Percentiles rank a stretch among this genome's conserved stretches.
phyloP scores from a whole-genome alignment of 208 protist species.

The Leishmania martiniquensis region DNA sequence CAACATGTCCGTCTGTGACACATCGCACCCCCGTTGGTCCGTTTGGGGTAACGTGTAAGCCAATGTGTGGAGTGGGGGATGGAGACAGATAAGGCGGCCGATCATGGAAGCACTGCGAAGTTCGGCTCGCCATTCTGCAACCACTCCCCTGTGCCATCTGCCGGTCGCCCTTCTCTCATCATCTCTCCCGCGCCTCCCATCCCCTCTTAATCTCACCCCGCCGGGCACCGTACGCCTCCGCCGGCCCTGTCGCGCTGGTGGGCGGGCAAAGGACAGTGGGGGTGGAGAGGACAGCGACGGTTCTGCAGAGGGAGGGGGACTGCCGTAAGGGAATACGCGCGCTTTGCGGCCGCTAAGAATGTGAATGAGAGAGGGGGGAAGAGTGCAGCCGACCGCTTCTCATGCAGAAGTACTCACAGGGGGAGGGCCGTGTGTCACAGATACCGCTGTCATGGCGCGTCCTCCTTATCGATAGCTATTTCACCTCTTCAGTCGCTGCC shows the following conservation, averaged over 20 bases:
- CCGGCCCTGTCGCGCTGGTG: not conserved
- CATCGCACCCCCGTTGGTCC: no score
- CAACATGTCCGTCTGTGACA: conserved; percentile 28
- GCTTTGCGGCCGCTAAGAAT: no score
- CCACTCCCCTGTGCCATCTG: not conserved
- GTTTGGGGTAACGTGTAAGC: not conserved
- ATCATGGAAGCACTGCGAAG: not conserved
- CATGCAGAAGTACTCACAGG: not conserved
- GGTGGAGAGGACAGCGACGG: not conserved
- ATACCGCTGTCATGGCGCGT: not conserved
- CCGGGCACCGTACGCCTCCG: not conserved
- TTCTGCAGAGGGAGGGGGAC: not conserved
- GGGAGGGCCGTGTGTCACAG: not conserved
- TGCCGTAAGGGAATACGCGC: not conserved
- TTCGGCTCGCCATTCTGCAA: not conserved
- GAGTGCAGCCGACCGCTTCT: not conserved
- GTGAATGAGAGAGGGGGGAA: not conserved
- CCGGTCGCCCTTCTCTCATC: not conserved
- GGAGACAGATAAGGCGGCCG: not conserved
- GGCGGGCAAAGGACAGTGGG: no score
- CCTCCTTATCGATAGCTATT: not conserved
- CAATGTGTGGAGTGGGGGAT: not conserved
- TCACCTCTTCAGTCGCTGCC: not conserved
- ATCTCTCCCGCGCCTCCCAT: not conserved
- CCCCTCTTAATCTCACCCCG: not conserved